Evolutionary conservation across 2,329 filamentous ascomycete species (phyloP), one percentile per base, ranked within the genome.

Genomic region (Colletotrichum sp.): DNA sequence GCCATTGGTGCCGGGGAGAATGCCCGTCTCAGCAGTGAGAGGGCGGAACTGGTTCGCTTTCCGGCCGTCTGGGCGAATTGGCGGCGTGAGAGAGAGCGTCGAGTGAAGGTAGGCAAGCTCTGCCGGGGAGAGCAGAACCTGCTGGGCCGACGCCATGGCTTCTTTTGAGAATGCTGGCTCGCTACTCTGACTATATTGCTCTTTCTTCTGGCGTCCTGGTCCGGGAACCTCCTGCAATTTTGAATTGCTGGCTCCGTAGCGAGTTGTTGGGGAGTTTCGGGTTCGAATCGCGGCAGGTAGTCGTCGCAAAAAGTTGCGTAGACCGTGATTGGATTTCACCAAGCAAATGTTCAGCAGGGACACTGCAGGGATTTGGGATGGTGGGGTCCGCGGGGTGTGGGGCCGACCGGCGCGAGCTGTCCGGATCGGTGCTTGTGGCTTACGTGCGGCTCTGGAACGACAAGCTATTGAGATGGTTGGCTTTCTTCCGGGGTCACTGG

Each of bases 21-120:
- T 95, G 73, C 95, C 94, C 70, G 94, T 96, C 87, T 99, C 97
- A 75, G 97, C 97, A 21, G 94, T 92, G 73, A 99, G 88, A 1
- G 96, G 95, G 5, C 97, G 95, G 88, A 98, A 98, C 84, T 98
- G 95, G 38, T 92, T 94, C 24, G 95, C 88, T 21, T 91, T 86
- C 81, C 96, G 95, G 77, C 94, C 94, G 84, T 99, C 97, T 26
- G 96, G 95, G 28, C 97, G 96, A 83, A 98, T 94, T 24, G 97
- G 96, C 13, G 96, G 96, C 58, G 86, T 87, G 75, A 96, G 93
- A 9, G 92, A 90, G 81, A 99, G 95, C 7, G 96, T 96, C 78
- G 91, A 92, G 89, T 98, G 95, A 67, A 98, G 92, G 87, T 98
- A 99, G 80, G 96, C 96, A 81, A 99, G 94, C 87, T 99, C 97